Evolutionary conservation across 352 stramenopile genomes (phyloP).

Genomic region (Phytophthora sp.): DNA sequence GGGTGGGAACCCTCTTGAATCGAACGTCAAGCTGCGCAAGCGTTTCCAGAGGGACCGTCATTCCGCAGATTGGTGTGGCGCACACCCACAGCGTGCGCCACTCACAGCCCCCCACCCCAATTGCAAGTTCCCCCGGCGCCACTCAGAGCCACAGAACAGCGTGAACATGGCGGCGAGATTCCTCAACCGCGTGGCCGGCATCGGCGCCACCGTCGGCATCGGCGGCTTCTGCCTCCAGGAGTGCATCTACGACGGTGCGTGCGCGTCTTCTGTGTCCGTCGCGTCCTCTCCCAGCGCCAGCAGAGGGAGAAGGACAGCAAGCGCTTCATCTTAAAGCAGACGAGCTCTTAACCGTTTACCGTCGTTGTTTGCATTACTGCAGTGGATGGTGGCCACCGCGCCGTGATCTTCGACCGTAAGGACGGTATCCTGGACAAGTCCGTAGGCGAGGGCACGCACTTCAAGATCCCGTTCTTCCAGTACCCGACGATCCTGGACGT

Average conservation of each 20-base stretch:
- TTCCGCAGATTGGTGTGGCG: conserved; percentile 6
- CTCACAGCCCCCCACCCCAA: conserved; percentile 13
- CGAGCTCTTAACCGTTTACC: conserved; percentile 14
- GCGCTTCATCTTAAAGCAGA: too few species aligned
- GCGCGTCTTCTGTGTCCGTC: conserved; percentile 4
- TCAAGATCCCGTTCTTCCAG: conserved; percentile 99
- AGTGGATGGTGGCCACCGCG: conserved; percentile 98
- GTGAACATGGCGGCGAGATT: conserved; percentile 72
- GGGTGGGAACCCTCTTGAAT: conserved; percentile 2
- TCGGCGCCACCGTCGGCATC: conserved; percentile 67
- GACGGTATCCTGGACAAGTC: conserved; percentile 96
- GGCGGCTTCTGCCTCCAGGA: conserved; percentile 74
- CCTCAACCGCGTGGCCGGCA: conserved; percentile 70
- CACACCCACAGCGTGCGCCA: conserved; percentile 12
- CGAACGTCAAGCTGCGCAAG: neutral
- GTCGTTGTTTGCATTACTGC: neutral
- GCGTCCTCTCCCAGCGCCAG: neutral
- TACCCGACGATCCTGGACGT: conserved; percentile 99
- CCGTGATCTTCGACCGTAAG: conserved; percentile 99
- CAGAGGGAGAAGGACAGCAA: too few species aligned
- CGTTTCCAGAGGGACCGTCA: conserved; percentile 7
- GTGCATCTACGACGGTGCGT: conserved; percentile 88
- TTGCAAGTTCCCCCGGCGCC: conserved; percentile 21
- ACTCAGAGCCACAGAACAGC: conserved; percentile 34
- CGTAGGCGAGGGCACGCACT: conserved; percentile 98